Conservation (phyloP, 1,284 basidiomycete genomes). For the Cutaneotrichosporon dermatis region DNA sequence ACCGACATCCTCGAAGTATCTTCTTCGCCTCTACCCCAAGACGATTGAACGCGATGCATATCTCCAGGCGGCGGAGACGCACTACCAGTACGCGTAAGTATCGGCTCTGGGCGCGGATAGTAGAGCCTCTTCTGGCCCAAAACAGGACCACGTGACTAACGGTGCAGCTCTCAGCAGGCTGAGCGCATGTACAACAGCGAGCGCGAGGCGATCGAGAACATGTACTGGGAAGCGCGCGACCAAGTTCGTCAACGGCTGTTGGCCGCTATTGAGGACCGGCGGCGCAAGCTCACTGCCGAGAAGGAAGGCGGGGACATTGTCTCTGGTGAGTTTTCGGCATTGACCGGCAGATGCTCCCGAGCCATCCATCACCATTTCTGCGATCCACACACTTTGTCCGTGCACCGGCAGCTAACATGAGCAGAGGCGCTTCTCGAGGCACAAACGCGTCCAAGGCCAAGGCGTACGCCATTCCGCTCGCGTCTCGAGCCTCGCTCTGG, state of each 20-base stretch:
- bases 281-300: slow-evolving; percentile 52
- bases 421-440: slow-evolving; percentile 44
- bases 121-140: too few relatives aligned
- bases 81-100: slow-evolving; percentile 51
- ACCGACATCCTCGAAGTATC: slow-evolving; percentile 50
- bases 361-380: too few relatives aligned
- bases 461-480: slow-evolving; percentile 32
- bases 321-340: slow-evolving; percentile 42
- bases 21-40: slow-evolving; percentile 51
- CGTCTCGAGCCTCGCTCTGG: slow-evolving; percentile 16
- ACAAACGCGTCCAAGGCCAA: slow-evolving; percentile 36
- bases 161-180: slow-evolving; percentile 34
- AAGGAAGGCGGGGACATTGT: slow-evolving; percentile 54
- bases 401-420: not conserved
- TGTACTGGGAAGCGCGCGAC: slow-evolving; percentile 50
- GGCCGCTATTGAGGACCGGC: slow-evolving; percentile 51
- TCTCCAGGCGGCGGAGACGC: slow-evolving; percentile 48
- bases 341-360: not conserved
- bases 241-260: slow-evolving; percentile 48
- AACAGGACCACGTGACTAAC: not conserved
- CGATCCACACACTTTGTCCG: too few relatives aligned
- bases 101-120: not conserved
- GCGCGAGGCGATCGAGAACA: slow-evolving; percentile 51
- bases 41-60: slow-evolving; percentile 52
- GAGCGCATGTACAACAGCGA: slow-evolving; percentile 51